A percentile compares a stretch with the other conserved stretches of the same genome.
Evolutionary conservation across 352 stramenopile genomes (phyloP).

Genomic region (Albugo candida): DNA sequence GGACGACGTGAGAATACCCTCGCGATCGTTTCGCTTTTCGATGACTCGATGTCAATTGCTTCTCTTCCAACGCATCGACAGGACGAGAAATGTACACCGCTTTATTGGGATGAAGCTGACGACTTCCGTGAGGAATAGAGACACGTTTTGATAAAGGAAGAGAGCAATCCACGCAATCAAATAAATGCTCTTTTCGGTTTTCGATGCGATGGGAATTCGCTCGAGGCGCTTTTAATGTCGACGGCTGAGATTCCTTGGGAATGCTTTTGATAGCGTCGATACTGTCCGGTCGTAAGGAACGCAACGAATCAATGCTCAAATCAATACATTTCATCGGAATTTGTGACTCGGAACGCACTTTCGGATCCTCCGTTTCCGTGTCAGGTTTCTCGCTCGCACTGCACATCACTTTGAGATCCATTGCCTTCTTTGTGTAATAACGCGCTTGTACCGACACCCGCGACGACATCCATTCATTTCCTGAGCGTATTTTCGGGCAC

Average conservation of each 20-base stretch:
- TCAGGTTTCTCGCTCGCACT: background rate
- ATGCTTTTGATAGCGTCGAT: background rate
- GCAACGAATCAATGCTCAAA: background rate
- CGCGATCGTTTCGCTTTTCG: constrained; percentile 11
- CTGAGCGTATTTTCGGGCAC: no score
- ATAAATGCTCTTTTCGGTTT: constrained; percentile 22
- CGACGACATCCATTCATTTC: no score
- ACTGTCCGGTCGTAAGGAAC: background rate
- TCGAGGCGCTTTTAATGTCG: background rate
- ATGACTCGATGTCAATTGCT: constrained; percentile 8
- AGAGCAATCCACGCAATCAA: constrained; percentile 37
- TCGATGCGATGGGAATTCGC: background rate
- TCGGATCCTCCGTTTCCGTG: no score
- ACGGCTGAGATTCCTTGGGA: background rate
- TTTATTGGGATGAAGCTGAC: constrained; percentile 44
- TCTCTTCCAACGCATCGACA: background rate
- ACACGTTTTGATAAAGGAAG: constrained; percentile 11
- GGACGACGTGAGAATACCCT: constrained; percentile 8
- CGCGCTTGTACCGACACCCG: constrained; percentile 2
- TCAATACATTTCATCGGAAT: no score
- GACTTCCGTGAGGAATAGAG: constrained; percentile 16
- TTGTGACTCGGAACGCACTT: no score
- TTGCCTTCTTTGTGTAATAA: constrained; percentile 34
- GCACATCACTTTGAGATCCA: constrained; percentile 35
- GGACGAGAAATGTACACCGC: constrained; percentile 42